Base-by-base conservation (phyloP, 208 protist genomes). In the Acanthamoeba lenticulata region DNA sequence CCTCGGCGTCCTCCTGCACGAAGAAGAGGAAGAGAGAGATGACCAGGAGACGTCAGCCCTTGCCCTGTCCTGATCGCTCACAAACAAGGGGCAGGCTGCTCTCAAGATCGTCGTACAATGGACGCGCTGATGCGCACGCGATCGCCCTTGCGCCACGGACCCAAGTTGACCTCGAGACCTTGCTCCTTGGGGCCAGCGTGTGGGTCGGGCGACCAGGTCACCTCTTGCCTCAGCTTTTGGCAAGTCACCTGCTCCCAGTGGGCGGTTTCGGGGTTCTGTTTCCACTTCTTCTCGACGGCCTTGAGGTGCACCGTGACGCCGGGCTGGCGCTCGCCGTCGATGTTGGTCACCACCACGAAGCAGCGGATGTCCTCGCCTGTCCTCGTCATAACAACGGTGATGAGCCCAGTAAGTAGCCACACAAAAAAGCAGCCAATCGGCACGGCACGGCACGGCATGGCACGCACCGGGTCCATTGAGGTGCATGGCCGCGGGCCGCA, bases 241-340 rank as follows among this genome's bases (percentile, higher is more conserved):
- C 69, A 47, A 29, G 69, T 81, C 40, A n/a, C 21, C 13, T 47
- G 69, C 19, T 11, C 11, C 69, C 69, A 81, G 36, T 47, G 6
- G 36, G 11, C n/a, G 5, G 69, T 81, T 24, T 81, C 69, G 17
- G 2, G 9, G 13, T 81, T 15, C 21, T 47, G 15, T 1, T 27
- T 45, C 69, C 69, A 81, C 24, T 81, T 81, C 36, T 42, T 81
- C 45, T 81, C 69, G 21, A 81, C 38, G 21, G 69, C 69, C 40
- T 32, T 81, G 34, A 81, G 69, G 69, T 45, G 15, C n/a, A 81
- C 69, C 24, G 17, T 40, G 36, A 81, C 69, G 40, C 40, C 69
- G 24, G 6, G 69, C 38, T 47, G 15, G 24, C 36, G 69, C 13
- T 47, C 24, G 34, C 69, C 69, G 40, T 81, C 69, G 69, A 81